A percentile compares a stretch with the other conserved stretches of the same genome.
phyloP scores from a whole-genome alignment of 768 basidiomycete genomes.

The Mycena rosella region DNA sequence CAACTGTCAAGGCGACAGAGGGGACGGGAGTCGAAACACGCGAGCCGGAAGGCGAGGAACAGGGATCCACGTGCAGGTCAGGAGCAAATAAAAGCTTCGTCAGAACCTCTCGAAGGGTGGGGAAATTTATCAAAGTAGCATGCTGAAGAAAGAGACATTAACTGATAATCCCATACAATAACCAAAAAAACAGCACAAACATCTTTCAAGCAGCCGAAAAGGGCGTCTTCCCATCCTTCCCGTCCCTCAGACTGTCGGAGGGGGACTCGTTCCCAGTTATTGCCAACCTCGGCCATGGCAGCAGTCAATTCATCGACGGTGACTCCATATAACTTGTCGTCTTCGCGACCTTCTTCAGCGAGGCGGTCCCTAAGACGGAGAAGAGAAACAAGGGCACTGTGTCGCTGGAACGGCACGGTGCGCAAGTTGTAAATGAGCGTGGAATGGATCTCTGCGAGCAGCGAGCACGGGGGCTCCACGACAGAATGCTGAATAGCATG shows the following conservation, averaged over 20 bases:
- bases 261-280: constrained; percentile 87
- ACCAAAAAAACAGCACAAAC: constrained; percentile 64
- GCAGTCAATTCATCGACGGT: constrained; percentile 71
- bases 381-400: constrained; percentile 80
- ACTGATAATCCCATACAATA: not conserved
- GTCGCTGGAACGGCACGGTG: constrained; percentile 83
- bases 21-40: constrained; percentile 61
- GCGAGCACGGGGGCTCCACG: constrained; percentile 74
- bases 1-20: constrained; percentile 51
- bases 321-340: constrained; percentile 65
- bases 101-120: constrained; percentile 76
- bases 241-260: constrained; percentile 80
- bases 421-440: constrained; percentile 89
- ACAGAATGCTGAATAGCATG: constrained; percentile 84
- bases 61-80: constrained; percentile 59
- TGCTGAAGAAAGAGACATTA: constrained; percentile 61
- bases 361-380: constrained; percentile 59
- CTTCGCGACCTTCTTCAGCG: constrained; percentile 55
- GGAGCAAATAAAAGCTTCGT: constrained; percentile 82
- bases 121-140: constrained; percentile 79
- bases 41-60: constrained; percentile 60
- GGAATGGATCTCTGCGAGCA: constrained; percentile 92
- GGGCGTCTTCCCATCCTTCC: constrained; percentile 92
- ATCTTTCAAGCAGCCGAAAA: constrained; percentile 90
- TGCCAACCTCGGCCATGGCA: constrained; percentile 85